phyloP scores from a whole-genome alignment of 2,329 filamentous ascomycete species.

The Mariannaea elegans region DNA sequence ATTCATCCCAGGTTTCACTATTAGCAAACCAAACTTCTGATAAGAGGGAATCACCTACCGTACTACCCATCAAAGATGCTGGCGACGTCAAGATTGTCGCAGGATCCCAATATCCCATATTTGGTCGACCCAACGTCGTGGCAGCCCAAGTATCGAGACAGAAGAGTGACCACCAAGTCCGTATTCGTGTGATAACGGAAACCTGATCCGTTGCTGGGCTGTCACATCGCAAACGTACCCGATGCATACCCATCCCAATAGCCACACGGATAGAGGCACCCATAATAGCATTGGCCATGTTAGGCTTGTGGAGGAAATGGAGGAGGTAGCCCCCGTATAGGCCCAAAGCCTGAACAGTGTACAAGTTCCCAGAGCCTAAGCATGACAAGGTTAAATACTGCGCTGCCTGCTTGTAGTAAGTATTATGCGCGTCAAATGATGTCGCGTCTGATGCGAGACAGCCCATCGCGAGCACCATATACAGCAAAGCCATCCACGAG shows the following conservation, averaged over 20 bases:
- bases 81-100: slow-evolving; percentile 49
- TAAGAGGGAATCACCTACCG: slow-evolving; percentile 53
- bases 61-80: background rate
- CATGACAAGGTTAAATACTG: slow-evolving; percentile 72
- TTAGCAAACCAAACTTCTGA: slow-evolving; percentile 63
- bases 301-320: slow-evolving; percentile 78
- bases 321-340: slow-evolving; percentile 78
- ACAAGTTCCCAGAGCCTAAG: slow-evolving; percentile 65
- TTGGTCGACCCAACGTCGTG: slow-evolving; percentile 74
- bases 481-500: slow-evolving; percentile 39
- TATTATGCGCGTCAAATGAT: background rate
- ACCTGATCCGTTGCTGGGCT: slow-evolving; percentile 3
- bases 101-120: slow-evolving; percentile 72
- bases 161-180: slow-evolving; percentile 79
- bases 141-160: slow-evolving; percentile 78
- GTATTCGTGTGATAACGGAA: slow-evolving; percentile 64
- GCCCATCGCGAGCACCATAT: background rate
- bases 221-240: slow-evolving; percentile 55
- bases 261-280: slow-evolving; percentile 77
- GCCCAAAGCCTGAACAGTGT: slow-evolving; percentile 74
- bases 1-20: slow-evolving; percentile 16
- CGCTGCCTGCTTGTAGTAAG: slow-evolving; percentile 73
- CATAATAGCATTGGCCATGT: slow-evolving; percentile 76
- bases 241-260: slow-evolving; percentile 73
- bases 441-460: background rate